Percentiles rank a stretch among this genome's conserved stretches.
phyloP scores from a whole-genome alignment of 352 stramenopile genomes.

The Elongisporangium undulatum region DNA sequence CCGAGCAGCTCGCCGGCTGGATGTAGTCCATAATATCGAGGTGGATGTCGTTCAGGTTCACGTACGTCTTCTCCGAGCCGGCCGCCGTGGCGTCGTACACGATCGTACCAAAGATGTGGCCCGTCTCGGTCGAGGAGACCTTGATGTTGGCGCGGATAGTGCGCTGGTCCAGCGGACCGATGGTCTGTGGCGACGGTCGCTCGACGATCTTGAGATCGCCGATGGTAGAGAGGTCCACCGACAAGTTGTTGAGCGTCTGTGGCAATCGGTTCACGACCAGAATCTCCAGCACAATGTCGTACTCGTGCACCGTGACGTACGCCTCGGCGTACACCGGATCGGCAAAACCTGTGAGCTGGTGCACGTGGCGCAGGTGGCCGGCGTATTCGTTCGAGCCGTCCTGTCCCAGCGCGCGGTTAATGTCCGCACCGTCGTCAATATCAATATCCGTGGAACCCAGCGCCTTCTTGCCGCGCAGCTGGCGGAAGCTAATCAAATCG shows the following conservation, averaged over 20 bases:
- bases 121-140: constrained; percentile 99
- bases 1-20: constrained; percentile 89
- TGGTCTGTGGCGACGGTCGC: constrained; percentile 95
- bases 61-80: constrained; percentile 96
- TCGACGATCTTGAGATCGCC: constrained; percentile 99
- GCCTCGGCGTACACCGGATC: constrained; percentile 99
- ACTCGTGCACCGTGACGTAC: constrained; percentile 99
- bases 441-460: constrained; percentile 94
- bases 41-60: constrained; percentile 99
- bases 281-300: constrained; percentile 99
- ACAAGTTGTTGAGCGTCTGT: constrained; percentile 98
- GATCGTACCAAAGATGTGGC: constrained; percentile 99
- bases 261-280: constrained; percentile 98
- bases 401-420: constrained; percentile 92
- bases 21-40: constrained; percentile 99
- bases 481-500: constrained; percentile 97
- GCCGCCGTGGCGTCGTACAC: constrained; percentile 95
- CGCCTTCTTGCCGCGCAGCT: constrained; percentile 92
- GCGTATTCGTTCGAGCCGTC: constrained; percentile 84
- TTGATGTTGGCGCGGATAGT: constrained; percentile 99
- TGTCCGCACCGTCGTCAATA: constrained; percentile 97
- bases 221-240: constrained; percentile 98
- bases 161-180: constrained; percentile 96
- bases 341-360: constrained; percentile 98
- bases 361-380: constrained; percentile 94